Percentiles rank a stretch among this genome's conserved stretches.
Evolutionary conservation across 1,139 yeast species (phyloP).

Genomic region (Geotrichum phurueaensis): DNA sequence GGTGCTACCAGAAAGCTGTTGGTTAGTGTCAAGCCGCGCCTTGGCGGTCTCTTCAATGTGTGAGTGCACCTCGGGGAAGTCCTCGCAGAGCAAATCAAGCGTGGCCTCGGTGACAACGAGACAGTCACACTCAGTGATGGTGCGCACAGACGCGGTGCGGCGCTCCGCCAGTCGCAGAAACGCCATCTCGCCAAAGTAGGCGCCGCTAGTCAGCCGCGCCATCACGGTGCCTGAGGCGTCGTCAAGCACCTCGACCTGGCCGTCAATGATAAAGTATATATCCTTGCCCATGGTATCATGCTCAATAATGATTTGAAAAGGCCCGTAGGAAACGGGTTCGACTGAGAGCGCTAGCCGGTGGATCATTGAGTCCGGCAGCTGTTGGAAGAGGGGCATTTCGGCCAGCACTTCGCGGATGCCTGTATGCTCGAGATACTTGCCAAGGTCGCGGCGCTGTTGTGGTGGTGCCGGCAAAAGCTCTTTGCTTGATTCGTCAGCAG

Average conservation of each 20-base stretch:
- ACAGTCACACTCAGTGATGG: constrained; percentile 55
- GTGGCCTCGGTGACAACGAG: constrained; percentile 52
- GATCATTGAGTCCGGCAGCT: constrained; percentile 51
- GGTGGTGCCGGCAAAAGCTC: not conserved
- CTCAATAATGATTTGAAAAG: constrained; percentile 55
- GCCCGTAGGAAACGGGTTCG: constrained; percentile 48
- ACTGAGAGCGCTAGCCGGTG: constrained; percentile 60
- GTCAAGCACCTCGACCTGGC: constrained; percentile 65
- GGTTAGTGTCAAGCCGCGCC: constrained; percentile 49
- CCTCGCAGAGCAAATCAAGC: constrained; percentile 47
- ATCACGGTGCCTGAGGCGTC: constrained; percentile 37
- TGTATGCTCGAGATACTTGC: constrained; percentile 8
- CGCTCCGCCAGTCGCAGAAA: constrained; percentile 48
- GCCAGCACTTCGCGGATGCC: constrained; percentile 50
- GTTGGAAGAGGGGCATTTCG: constrained; percentile 52
- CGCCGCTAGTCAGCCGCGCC: constrained; percentile 57
- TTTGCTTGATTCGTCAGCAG: not conserved
- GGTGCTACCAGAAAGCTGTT: constrained; percentile 24
- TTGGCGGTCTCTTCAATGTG: constrained; percentile 59
- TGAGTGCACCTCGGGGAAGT: constrained; percentile 53
- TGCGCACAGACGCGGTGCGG: constrained; percentile 58
- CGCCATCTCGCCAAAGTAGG: constrained; percentile 74
- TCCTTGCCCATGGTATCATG: constrained; percentile 58
- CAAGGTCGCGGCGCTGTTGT: constrained; percentile 4
- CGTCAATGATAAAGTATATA: constrained; percentile 59